Base-by-base conservation (phyloP, 2,329 filamentous ascomycete genomes). In the Hypoxylon sp. region DNA sequence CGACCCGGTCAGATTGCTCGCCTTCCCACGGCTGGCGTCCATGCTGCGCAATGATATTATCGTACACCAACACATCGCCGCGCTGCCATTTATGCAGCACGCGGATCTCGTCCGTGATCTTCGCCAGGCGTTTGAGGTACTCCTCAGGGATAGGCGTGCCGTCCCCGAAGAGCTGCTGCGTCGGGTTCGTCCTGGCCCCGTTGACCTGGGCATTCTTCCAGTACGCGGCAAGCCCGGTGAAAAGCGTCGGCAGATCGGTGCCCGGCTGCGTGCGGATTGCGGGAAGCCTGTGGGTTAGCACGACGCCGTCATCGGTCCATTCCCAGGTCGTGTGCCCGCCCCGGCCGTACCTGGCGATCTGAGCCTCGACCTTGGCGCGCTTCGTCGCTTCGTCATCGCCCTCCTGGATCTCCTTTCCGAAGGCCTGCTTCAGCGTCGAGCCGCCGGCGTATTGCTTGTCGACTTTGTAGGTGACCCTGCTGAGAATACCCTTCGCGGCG, bases 41-140 rank as follows among this genome's bases (percentile, higher is more conserved):
- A 74, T 84, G 82, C 73, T 84, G 82, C 1, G 81, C 78, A 71
- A 84, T 79, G 14, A 81, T 70, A 69, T 84, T 84, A 68, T 84
- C 81, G 71, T 78, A 84, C 0, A 84, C 80, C 9, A 84, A 72
- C 3, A 84, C 80, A 73, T 84, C 82, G 0, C 81, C 81, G 11
- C 73, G 72, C 70, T 83, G 72, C 82, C 82, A 84, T 50, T 76
- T 77, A 69, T 84, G 82, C 54, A 84, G 68, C 16, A 84, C 81
- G 3, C 81, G 78, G 53, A 83, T 83, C 63, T 83, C 80, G 61
- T 84, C 81, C 11, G 82, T 83, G 36, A 83, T 81, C 64, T 78
- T 73, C 0, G 78, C 78, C 48, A 83, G 71, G 56, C 74, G 75
- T 14, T 70, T 77, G 9, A 83, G 71, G 64, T 81, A 82, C 67